phyloP scores from a whole-genome alignment of 2,329 filamentous ascomycete genomes.

The Fusarium fujikuroi region DNA sequence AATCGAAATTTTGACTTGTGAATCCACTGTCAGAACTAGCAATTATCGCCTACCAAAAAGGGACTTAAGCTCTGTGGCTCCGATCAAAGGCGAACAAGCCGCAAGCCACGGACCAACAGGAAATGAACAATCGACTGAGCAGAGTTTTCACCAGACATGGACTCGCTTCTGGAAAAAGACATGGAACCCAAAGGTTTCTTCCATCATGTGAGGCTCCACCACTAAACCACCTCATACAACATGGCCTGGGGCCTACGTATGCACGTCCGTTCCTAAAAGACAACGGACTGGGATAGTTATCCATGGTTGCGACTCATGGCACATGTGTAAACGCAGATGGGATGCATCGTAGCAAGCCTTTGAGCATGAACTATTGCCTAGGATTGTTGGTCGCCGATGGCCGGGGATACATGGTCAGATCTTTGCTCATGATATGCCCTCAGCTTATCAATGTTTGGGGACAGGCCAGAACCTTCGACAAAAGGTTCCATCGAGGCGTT shows the following conservation, averaged over 20 bases:
- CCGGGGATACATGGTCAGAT: not conserved
- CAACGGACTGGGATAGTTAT: not conserved
- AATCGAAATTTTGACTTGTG: slow-evolving; percentile 5
- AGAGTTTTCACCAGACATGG: slow-evolving; percentile 32
- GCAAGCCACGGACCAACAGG: slow-evolving; percentile 16
- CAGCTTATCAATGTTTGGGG: not conserved
- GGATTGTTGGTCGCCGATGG: slow-evolving; percentile 7
- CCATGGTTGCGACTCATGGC: slow-evolving; percentile 25
- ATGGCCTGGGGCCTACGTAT: slow-evolving; percentile 6
- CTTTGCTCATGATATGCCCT: slow-evolving; percentile 3
- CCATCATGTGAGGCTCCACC: slow-evolving; percentile 33
- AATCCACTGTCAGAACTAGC: slow-evolving; percentile 23
- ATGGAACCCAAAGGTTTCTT: slow-evolving; percentile 24
- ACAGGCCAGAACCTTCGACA: not conserved
- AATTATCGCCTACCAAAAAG: slow-evolving; percentile 15
- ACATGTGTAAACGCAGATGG: not conserved
- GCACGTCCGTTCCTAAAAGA: slow-evolving; percentile 7
- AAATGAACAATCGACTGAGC: slow-evolving; percentile 20
- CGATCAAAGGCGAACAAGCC: slow-evolving; percentile 12
- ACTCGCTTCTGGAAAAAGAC: slow-evolving; percentile 32
- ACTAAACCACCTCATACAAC: slow-evolving; percentile 19
- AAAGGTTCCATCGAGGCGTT: not conserved
- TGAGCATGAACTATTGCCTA: slow-evolving; percentile 11
- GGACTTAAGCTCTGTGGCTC: slow-evolving; percentile 18
- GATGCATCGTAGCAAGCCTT: slow-evolving; percentile 14